Conservation (phyloP, 1,139 yeast genomes). For the Yamadazyma jaroonii region DNA sequence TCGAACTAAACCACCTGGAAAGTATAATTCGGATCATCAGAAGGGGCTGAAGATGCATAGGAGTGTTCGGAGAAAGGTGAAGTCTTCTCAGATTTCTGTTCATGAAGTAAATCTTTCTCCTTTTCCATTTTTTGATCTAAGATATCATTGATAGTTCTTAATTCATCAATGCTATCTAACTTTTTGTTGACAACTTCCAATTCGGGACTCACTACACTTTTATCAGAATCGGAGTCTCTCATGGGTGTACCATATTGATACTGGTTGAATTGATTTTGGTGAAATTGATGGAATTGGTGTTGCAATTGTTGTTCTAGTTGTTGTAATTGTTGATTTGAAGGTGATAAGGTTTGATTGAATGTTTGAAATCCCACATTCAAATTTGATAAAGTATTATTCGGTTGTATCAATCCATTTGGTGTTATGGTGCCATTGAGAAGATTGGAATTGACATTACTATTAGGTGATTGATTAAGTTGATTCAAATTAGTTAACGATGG, state of each 20-base stretch:
- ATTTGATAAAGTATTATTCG: constrained; percentile 1
- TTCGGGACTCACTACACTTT: not conserved
- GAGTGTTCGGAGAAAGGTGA: constrained; percentile 11
- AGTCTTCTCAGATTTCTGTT: not conserved
- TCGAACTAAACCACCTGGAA: constrained; percentile 2
- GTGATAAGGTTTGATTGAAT: constrained; percentile 15
- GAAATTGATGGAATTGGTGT: constrained; percentile 17
- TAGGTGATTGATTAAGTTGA: constrained; percentile 3
- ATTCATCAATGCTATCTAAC: too few relatives aligned
- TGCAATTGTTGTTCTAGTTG: constrained; percentile 16
- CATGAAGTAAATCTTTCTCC: not conserved
- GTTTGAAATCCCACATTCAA: constrained; percentile 13
- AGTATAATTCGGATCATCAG: constrained; percentile 3
- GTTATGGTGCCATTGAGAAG: constrained; percentile 1
- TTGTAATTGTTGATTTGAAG: constrained; percentile 15
- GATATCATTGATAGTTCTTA: too few relatives aligned
- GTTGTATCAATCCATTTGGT: constrained; percentile 1
- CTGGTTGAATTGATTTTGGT: constrained; percentile 15
- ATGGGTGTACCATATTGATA: constrained; percentile 15
- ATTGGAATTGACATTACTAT: not conserved
- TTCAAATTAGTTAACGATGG: constrained; percentile 6
- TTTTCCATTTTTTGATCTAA: not conserved
- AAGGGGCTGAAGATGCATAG: constrained; percentile 8
- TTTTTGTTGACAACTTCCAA: not conserved
- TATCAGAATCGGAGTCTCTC: constrained; percentile 3